Percentiles rank a stretch among this genome's conserved stretches.
These are phyloP conservation scores for Maudiozyma bulderi DNA, from an alignment of 805 yeast species.

Conservation along the genomic window DNA sequence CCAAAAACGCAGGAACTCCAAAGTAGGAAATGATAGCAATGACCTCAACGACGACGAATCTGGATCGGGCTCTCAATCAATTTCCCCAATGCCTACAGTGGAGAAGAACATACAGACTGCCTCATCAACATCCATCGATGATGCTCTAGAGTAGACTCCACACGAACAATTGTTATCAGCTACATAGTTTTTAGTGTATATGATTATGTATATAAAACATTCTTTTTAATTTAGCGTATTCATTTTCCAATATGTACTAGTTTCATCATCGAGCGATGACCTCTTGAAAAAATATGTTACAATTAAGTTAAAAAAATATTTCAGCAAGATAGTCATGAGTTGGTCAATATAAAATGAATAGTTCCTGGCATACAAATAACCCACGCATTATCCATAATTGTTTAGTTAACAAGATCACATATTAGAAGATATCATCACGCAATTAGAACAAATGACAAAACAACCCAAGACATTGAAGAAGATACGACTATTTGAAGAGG, in stretches of 20 bases:
- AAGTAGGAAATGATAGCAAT: background rate
- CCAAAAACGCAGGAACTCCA: constrained; percentile 10
- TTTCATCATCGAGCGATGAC: too few species aligned
- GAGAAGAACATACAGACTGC: constrained; percentile 10
- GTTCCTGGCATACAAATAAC: too few species aligned
- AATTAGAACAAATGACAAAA: background rate
- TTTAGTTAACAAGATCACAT: background rate
- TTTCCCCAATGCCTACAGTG: constrained; percentile 4
- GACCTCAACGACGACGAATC: background rate
- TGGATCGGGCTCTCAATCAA: constrained; percentile 2
- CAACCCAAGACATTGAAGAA: background rate
- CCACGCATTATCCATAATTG: too few species aligned
- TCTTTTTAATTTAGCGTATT: too few species aligned
- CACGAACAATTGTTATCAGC: background rate
- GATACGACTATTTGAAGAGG: constrained; percentile 3
- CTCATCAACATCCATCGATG: constrained; percentile 14
- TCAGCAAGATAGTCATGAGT: too few species aligned
- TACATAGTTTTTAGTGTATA: too few species aligned
- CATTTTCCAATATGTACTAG: too few species aligned
- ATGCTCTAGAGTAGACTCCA: constrained; percentile 1
- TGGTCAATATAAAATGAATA: too few species aligned
- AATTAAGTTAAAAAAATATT: too few species aligned
- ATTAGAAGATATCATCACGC: background rate
- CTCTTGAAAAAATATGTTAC: too few species aligned
- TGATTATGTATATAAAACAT: too few species aligned